Evolutionary conservation across 495 filamentous ascomycete species (phyloP), one percentile per base, ranked within the genome.

Genomic region (Pseudevernia furfuracea): DNA sequence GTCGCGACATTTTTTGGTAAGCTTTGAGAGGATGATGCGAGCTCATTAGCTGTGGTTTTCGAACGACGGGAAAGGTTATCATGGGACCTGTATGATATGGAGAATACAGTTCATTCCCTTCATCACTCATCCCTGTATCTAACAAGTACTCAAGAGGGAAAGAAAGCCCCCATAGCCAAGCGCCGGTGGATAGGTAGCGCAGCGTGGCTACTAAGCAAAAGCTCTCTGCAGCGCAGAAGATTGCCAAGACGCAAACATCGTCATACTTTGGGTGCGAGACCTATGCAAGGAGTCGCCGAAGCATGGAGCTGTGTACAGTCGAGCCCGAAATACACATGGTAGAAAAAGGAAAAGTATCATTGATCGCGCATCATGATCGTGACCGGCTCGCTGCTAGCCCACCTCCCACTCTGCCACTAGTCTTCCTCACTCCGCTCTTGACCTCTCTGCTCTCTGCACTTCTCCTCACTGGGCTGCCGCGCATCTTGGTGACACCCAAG

Each of bases 361-460:
- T 55, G 46, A 59, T 34, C 30, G n/a, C 43, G 14, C 25, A 34
- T 71, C 67, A 69, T 60, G 67, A 69, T 41, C 65, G 64, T 25
- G 69, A 67, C 43, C 69, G 64, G 63, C 69, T 64, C 34, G 44
- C 52, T 12, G 53, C 60, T 17, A 49, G 46, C 55, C 61, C 62
- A 25, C 92, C 96, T 11, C 91, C 91, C n/a, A 96, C 82, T 12
- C 93, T 84, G n/a, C 91, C 91, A 73, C 92, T 96, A 9, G 88
- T 87, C 78, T 98, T 98, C 61, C 93, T 84, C 32, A 97, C 87
- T 19, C 90, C 90, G 34, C 79, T 80, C 67, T 82, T 81, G 58
- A 61, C 80, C 52, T 76, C 78, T 62, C 79, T 69, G 67, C 75
- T 79, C 77, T 81, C 77, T 68, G 81, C 81, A 70, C 81, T 77